A percentile compares a stretch with the other conserved stretches of the same genome.
Evolutionary conservation across 176 grass and related monocot species (phyloP).

Genomic region (Elaeis guineensis): DNA sequence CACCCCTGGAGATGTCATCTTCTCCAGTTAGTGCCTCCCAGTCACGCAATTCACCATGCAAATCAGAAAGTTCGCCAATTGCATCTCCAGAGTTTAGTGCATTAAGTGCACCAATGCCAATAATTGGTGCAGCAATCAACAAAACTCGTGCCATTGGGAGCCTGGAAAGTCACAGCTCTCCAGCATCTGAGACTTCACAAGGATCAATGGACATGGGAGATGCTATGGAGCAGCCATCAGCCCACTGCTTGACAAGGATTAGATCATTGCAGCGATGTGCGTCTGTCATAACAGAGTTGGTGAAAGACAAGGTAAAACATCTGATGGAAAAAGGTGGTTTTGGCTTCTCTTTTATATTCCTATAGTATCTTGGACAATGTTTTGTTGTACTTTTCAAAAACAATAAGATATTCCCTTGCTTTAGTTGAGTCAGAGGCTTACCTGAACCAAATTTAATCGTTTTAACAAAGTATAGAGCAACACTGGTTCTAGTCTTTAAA

Average conservation of each 20-base stretch:
- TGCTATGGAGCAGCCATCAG: conserved; percentile 64
- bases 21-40: too few species aligned
- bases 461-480: too few species aligned
- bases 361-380: too few species aligned
- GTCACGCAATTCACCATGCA: conserved; percentile 21
- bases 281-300: conserved; percentile 40
- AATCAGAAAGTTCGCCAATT: conserved; percentile 50
- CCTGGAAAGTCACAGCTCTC: conserved; percentile 68
- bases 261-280: conserved; percentile 77
- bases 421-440: too few species aligned
- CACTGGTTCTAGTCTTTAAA: too few species aligned
- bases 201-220: conserved; percentile 74
- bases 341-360: too few species aligned
- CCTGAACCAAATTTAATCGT: too few species aligned
- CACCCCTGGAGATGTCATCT: conserved; percentile 38
- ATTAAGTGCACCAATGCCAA: conserved; percentile 37
- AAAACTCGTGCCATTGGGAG: conserved; percentile 36
- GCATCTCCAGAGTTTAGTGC: conserved; percentile 46
- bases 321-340: too few species aligned
- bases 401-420: too few species aligned
- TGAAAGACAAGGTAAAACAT: conserved; percentile 42
- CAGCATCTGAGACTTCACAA: conserved; percentile 62
- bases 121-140: conserved; percentile 38
- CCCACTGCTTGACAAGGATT: conserved; percentile 51
- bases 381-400: too few species aligned